Evolutionary conservation across 768 basidiomycete species (phyloP).

Genomic region (Tylopilus subfusipes): DNA sequence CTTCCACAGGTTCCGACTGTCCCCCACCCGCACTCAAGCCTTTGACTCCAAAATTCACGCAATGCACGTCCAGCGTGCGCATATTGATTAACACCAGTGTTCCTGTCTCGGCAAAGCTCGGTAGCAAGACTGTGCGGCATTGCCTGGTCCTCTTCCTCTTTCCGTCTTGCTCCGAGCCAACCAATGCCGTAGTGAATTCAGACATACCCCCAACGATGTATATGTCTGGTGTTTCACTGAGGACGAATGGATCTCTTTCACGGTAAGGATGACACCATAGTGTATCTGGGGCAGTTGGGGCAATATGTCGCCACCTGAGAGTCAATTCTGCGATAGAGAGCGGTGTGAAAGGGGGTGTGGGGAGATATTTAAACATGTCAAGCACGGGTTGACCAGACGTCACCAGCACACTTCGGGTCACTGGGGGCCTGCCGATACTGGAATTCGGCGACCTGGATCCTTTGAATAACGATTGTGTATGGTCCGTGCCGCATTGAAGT

Average conservation of each 20-base stretch:
- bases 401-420: constrained; percentile 64
- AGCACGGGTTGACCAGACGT: constrained; percentile 92
- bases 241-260: constrained; percentile 82
- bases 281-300: constrained; percentile 98
- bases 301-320: constrained; percentile 90
- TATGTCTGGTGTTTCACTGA: constrained; percentile 80
- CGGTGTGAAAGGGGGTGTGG: constrained; percentile 64
- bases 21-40: constrained; percentile 29
- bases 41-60: constrained; percentile 51
- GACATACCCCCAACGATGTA: constrained; percentile 94
- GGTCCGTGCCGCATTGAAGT: constrained; percentile 45
- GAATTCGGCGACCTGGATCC: constrained; percentile 1
- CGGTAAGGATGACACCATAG: constrained; percentile 97
- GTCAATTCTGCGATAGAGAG: constrained; percentile 74
- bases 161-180: constrained; percentile 38
- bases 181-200: constrained; percentile 70
- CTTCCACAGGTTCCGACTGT: constrained; percentile 2
- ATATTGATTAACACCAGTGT: constrained; percentile 77
- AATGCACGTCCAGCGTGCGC: constrained; percentile 66
- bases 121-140: constrained; percentile 78
- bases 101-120: constrained; percentile 77
- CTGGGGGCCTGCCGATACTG: constrained; percentile 13
- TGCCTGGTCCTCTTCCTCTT: constrained; percentile 29
- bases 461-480: constrained; percentile 19
- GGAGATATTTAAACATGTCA: constrained; percentile 93